These are phyloP conservation scores for Brassica balearica DNA, from an alignment of 441 rosid genomes.

Conservation along the genomic window DNA sequence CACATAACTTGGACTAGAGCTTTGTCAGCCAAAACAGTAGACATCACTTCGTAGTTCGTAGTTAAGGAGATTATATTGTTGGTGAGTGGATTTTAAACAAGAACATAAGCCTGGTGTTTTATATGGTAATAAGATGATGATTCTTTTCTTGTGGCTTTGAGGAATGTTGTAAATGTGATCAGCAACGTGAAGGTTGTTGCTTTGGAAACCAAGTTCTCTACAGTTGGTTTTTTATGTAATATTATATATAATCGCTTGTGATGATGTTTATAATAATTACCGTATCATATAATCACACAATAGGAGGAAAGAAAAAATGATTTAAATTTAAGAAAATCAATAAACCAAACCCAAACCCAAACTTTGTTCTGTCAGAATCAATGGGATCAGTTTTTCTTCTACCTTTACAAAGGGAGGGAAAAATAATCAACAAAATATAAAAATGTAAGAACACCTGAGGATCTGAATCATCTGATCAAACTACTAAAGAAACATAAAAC, in stretches of 20 bases:
- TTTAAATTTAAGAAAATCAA: neutral
- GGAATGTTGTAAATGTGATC: neutral
- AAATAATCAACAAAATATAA: slow-evolving; percentile 37
- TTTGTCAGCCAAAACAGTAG: neutral
- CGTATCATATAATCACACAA: neutral
- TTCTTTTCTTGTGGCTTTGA: neutral
- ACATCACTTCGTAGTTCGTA: neutral
- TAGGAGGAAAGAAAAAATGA: neutral
- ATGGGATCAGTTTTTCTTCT: slow-evolving; percentile 44
- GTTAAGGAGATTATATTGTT: neutral
- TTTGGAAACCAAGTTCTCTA: too few species aligned
- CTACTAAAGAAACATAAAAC: slow-evolving; percentile 33
- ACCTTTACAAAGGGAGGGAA: slow-evolving; percentile 40
- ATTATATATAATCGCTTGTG: too few species aligned
- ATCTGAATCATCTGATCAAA: slow-evolving; percentile 39
- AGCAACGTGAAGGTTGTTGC: neutral
- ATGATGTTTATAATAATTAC: too few species aligned
- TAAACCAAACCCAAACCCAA: slow-evolving; percentile 26
- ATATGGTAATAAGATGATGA: neutral
- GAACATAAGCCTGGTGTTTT: neutral
- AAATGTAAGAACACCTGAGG: slow-evolving; percentile 42
- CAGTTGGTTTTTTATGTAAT: too few species aligned
- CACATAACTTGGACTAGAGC: slow-evolving; percentile 13
- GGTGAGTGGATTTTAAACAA: neutral
- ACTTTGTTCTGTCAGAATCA: slow-evolving; percentile 28